Evolutionary conservation across 176 grass and related monocot genomes (phyloP), one percentile per base, ranked within the genome.

Genomic region (Thinopyrum elongatum): DNA sequence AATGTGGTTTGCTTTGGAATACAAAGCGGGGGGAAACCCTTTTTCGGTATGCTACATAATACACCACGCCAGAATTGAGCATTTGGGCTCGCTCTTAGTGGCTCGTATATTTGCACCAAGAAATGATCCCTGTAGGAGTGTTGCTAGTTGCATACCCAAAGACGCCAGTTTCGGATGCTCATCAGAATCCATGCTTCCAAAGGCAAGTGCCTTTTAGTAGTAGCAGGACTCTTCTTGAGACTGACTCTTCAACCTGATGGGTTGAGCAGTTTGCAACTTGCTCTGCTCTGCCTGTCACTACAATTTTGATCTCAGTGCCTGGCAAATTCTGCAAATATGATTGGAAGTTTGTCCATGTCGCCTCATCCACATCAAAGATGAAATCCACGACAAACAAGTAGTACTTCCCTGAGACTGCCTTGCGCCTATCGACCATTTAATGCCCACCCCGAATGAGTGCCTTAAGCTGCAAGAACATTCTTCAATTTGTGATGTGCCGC

Each of bases 161-260:
- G 63, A 82, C 28, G 49, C 83, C 34, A 87, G 79, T 21, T 33
- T 79, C 1, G 64, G 71, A 26, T 75, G 69, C 8, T 86, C 86
- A 65, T 89, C 61, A 35, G 82, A 77, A 33, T 92, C 19, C 63
- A 70, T 85, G 53, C 78, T 89, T 35, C 86, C 82, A 44, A 92
- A 89, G 23, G 86, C 46, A 53, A 85, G 77, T 10, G 77, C 67
- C 29, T 82, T 82, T 35, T 85, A 92, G 85, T 76, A 85, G 26
- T 83, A 89, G 33, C 75, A 68, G 73, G 82, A 86, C 31, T 89
- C 86, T 16, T 92, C 82, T 30, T 86, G 70, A 33, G 82, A 82
- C 38, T 82, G 70, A 35, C 26, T 74, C 22, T 79, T 85, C 31
- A 92, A 14, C n/a, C 82, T 84, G 74, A 90, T 76, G 6, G 90